Evolutionary conservation across 192 early-diverging fungal species (phyloP).

Genomic region (Rhizophagus clarus): DNA sequence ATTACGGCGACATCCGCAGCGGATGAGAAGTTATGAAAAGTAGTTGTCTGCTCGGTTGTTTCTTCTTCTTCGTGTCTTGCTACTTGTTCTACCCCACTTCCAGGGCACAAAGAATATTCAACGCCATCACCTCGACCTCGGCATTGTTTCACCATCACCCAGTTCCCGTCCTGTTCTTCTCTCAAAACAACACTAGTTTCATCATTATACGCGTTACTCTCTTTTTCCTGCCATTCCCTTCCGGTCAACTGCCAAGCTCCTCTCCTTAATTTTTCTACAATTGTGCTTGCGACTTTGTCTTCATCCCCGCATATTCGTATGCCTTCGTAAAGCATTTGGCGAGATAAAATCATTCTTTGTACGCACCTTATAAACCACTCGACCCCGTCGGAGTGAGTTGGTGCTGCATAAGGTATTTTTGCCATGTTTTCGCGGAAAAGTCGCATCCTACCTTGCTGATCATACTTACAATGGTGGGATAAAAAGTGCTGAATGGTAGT

Average conservation of each 20-base stretch:
- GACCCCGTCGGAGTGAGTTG: not conserved
- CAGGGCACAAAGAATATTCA: constrained; percentile 31
- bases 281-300: constrained; percentile 35
- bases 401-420: constrained; percentile 49
- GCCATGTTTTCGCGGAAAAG: constrained; percentile 63
- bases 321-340: constrained; percentile 26
- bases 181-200: constrained; percentile 27
- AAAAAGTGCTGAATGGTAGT: constrained; percentile 54
- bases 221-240: constrained; percentile 25
- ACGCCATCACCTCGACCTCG: constrained; percentile 28
- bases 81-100: not conserved
- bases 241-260: constrained; percentile 7
- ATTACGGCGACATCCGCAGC: not conserved
- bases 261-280: constrained; percentile 34
- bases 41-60: not conserved
- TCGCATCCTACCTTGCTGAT: constrained; percentile 57
- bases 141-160: constrained; percentile 30
- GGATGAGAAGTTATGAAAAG: not conserved
- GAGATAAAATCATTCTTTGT: constrained; percentile 9
- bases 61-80: not conserved
- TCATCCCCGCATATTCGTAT: constrained; percentile 30
- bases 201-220: not conserved
- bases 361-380: constrained; percentile 16
- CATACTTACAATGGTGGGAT: constrained; percentile 51
- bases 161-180: constrained; percentile 32